Base-by-base conservation (phyloP, 2,329 filamentous ascomycete species). In the Nigrospora osmanthi region DNA sequence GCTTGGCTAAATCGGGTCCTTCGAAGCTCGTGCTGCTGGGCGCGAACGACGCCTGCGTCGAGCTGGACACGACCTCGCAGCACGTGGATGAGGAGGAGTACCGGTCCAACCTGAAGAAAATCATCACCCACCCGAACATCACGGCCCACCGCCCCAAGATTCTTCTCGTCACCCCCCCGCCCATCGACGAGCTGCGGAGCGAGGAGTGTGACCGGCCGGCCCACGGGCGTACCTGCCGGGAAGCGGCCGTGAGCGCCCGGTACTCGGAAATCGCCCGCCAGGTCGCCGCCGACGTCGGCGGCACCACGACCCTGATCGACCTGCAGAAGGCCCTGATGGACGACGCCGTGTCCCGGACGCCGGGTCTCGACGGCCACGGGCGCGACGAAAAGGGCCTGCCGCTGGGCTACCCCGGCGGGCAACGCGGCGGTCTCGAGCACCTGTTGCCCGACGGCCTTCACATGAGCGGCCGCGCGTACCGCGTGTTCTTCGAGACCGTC, bases 41-140 rank as follows among this genome's bases (percentile, higher is more conserved):
- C 15, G 88, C 93, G 54, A 97, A 98, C 60, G 93, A 97, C 64
- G 84, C 91, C 4, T 82, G 82, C 44, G 63, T 94, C 4, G 76
- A 80, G 4, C 68, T 77, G 34, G 71, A 75, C 5, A 71, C 72
- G 4, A 81, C 79, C 42, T 70, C 72, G 11, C 93, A 97, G 64
- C 81, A 91, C 61, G 78, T 97, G 9, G 79, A 87, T 1, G 64
- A 95, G n/a, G 75, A 83, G 1, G 67, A 80, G 48, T 97, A 89
- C 70, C 81, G 78, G 60, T 66, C 75, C 45, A 94, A 95, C 58
- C 66, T 95, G 40, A 72, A 64, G 51, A 71, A 69, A 23, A 88
- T 97, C 54, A 68, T 94, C 56, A 80, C 72, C 3, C 87, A 96
- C 62, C 79, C 84, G 9, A 69, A 71, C 46, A 75, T 95, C 48